A percentile compares a stretch with the other conserved stretches of the same genome.
These are phyloP conservation scores for Dryadomyces quercivorus DNA, from an alignment of 2,329 filamentous ascomycete species.

Conservation along the genomic window DNA sequence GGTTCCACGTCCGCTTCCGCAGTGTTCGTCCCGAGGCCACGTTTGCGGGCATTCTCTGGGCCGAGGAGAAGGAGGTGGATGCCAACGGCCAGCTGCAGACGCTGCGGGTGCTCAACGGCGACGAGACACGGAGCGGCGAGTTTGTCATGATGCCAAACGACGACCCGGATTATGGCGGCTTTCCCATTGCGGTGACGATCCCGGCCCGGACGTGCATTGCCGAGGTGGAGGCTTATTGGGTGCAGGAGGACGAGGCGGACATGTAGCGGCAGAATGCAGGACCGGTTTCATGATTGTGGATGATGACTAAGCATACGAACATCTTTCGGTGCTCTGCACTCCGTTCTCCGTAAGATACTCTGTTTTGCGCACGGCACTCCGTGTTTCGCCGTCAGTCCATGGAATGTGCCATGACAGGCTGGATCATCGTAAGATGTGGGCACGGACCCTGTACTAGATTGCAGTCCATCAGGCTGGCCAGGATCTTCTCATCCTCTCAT, in stretches of 20 bases:
- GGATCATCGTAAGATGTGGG: no score
- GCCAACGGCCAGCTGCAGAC: background rate
- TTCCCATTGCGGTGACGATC: constrained; percentile 41
- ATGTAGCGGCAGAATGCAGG: background rate
- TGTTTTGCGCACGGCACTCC: no score
- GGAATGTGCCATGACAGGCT: no score
- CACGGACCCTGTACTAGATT: no score
- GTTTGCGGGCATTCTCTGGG: constrained; percentile 24
- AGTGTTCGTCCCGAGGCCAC: constrained; percentile 19
- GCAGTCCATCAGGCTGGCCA: no score
- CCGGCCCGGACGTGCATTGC: constrained; percentile 37
- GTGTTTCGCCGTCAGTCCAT: no score
- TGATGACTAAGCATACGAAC: no score
- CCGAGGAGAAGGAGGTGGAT: constrained; percentile 20
- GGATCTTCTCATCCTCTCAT: no score
- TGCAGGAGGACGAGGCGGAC: background rate
- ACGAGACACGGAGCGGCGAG: constrained; percentile 29
- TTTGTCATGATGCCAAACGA: constrained; percentile 42
- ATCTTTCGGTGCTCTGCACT: no score
- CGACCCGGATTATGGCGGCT: constrained; percentile 42
- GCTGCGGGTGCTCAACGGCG: constrained; percentile 21
- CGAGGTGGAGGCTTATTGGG: constrained; percentile 24
- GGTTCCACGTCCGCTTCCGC: constrained; percentile 24
- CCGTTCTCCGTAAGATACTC: no score
- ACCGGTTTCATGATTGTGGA: no score